Percentiles rank a stretch among this genome's conserved stretches.
These are phyloP conservation scores for Orbilia quercus DNA, from an alignment of 2,329 filamentous ascomycete species.

Conservation along the genomic window DNA sequence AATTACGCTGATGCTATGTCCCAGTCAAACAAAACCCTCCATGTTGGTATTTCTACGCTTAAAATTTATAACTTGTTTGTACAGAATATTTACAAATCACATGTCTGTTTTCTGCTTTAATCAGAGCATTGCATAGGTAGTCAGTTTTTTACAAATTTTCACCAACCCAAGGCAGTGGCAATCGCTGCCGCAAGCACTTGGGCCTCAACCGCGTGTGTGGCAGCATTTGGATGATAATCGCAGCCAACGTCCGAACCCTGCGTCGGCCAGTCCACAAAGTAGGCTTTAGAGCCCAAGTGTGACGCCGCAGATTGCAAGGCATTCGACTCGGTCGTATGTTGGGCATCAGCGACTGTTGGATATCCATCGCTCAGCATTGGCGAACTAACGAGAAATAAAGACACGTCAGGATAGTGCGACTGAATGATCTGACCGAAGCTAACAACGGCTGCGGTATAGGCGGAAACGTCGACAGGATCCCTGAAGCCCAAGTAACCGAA, in stretches of 20 bases:
- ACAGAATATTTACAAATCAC: no score
- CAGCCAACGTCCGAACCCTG: constrained; percentile 64
- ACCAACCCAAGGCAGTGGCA: constrained; percentile 47
- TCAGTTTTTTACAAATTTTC: neutral
- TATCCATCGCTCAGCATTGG: constrained; percentile 64
- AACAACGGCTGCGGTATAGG: constrained; percentile 61
- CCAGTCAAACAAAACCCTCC: no score
- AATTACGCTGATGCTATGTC: no score
- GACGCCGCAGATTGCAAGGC: constrained; percentile 62
- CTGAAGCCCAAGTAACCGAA: constrained; percentile 63
- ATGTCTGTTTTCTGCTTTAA: no score
- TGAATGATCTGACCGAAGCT: constrained; percentile 62
- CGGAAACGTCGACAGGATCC: constrained; percentile 60
- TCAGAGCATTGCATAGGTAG: neutral
- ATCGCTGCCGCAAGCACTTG: constrained; percentile 61
- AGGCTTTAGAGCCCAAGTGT: constrained; percentile 61
- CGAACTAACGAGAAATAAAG: constrained; percentile 64
- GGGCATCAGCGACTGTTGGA: constrained; percentile 62
- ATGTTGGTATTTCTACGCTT: no score
- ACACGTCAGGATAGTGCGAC: constrained; percentile 62
- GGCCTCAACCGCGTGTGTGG: constrained; percentile 62
- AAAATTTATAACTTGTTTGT: no score
- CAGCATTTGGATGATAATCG: constrained; percentile 65
- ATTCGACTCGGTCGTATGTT: constrained; percentile 63
- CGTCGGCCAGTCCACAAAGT: constrained; percentile 65